Conservation (phyloP, 2,329 filamentous ascomycete genomes). For the Trichoderma oligosporum region DNA sequence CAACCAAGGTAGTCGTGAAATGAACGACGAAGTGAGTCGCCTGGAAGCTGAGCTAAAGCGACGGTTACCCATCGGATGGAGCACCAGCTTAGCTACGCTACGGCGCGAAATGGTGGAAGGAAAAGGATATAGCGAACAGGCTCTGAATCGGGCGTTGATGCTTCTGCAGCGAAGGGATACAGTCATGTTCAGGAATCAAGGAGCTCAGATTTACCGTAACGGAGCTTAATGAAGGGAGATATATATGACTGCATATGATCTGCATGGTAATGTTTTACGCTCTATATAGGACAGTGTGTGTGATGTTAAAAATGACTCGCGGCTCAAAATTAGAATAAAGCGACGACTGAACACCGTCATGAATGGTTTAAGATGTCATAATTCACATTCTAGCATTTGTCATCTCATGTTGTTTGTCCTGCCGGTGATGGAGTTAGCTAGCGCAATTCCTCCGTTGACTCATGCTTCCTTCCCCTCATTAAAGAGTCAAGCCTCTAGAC, state of each 20-base stretch:
- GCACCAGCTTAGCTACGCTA: constrained; percentile 81
- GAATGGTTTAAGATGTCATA: background rate
- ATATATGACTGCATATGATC: background rate
- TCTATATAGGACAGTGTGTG: background rate
- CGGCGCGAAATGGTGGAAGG: constrained; percentile 88
- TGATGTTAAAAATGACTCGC: background rate
- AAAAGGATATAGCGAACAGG: constrained; percentile 84
- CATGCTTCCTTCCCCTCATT: background rate
- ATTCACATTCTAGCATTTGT: background rate
- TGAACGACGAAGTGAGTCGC: constrained; percentile 84
- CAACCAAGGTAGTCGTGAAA: constrained; percentile 76
- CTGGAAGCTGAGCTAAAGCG: constrained; percentile 86
- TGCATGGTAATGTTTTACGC: constrained; percentile 5
- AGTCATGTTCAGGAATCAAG: constrained; percentile 74
- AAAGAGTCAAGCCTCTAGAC: background rate
- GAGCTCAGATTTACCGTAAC: constrained; percentile 69
- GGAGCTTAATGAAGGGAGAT: constrained; percentile 53
- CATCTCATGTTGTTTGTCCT: background rate
- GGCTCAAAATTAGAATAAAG: background rate
- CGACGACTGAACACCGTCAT: background rate
- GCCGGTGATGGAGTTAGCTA: background rate
- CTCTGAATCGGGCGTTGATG: constrained; percentile 77
- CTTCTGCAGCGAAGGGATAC: constrained; percentile 85
- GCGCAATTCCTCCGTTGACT: constrained; percentile 13
- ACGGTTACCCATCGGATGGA: constrained; percentile 90